These are phyloP conservation scores for Scolecobasidium constrictum DNA, from an alignment of 2,329 filamentous ascomycete genomes.

Conservation along the genomic window DNA sequence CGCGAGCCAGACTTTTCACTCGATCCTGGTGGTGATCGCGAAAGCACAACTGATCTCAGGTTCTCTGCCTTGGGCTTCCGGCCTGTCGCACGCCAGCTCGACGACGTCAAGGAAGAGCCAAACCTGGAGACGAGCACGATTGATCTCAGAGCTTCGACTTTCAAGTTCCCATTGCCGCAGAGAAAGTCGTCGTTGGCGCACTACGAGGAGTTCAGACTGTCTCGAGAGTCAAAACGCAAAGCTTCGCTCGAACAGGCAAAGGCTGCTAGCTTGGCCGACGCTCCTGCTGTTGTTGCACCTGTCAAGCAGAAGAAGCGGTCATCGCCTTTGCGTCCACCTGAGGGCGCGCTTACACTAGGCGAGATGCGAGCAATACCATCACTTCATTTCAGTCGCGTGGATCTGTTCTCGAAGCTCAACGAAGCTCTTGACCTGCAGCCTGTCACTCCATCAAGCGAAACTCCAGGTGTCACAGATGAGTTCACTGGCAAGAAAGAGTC, in stretches of 20 bases:
- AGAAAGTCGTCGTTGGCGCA: conserved; percentile 7
- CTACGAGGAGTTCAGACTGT: conserved; percentile 3
- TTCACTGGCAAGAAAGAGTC: conserved; percentile 22
- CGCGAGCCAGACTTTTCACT: background rate
- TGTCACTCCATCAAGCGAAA: conserved; percentile 26
- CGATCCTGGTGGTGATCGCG: conserved; percentile 1
- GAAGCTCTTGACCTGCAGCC: conserved; percentile 29
- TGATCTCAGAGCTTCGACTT: conserved; percentile 18
- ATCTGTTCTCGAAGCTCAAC: conserved; percentile 34
- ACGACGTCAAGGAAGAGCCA: conserved; percentile 34
- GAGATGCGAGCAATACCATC: conserved; percentile 33
- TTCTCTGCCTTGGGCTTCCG: conserved; percentile 7
- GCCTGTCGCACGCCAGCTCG: conserved; percentile 1
- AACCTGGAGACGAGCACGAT: conserved; percentile 25
- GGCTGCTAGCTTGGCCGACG: background rate
- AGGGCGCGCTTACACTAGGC: conserved; percentile 15
- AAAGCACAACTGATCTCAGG: conserved; percentile 5
- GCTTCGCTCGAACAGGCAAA: background rate
- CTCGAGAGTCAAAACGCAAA: conserved; percentile 5
- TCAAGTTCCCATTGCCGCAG: conserved; percentile 7
- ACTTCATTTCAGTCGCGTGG: conserved; percentile 36
- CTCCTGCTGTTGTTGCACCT: background rate
- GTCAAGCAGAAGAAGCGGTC: background rate
- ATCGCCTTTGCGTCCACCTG: background rate
- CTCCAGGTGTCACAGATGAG: conserved; percentile 14